phyloP scores from a whole-genome alignment of 2,329 filamentous ascomycete species.

The Biscogniauxia mediterranea region DNA sequence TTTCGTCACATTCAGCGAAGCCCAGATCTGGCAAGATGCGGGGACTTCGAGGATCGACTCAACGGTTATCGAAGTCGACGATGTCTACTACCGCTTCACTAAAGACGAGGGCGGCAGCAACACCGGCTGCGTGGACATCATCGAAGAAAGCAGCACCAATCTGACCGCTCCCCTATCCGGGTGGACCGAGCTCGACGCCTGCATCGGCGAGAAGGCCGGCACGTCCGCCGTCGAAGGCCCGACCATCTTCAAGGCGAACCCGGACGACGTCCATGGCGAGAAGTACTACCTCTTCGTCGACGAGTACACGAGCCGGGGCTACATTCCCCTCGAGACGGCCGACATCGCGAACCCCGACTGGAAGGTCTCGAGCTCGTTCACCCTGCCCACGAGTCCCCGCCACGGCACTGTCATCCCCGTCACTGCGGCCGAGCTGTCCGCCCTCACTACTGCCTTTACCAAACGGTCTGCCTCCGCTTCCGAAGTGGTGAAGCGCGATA shows the following conservation, averaged over 20 bases:
- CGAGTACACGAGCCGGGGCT: conserved; percentile 50
- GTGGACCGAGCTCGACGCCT: conserved; percentile 46
- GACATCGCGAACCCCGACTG: conserved; percentile 49
- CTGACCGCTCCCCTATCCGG: conserved; percentile 40
- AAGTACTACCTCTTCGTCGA: conserved; percentile 57
- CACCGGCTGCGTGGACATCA: conserved; percentile 54
- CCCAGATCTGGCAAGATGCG: conserved; percentile 51
- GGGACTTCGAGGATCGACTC: conserved; percentile 52
- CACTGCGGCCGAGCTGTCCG: conserved; percentile 44
- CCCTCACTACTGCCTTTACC: conserved; percentile 27
- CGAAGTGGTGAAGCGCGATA: conserved; percentile 20
- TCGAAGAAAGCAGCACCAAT: conserved; percentile 46
- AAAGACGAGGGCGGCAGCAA: conserved; percentile 50
- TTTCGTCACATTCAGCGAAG: conserved; percentile 48
- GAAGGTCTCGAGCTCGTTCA: conserved; percentile 45
- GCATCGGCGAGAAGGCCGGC: conserved; percentile 51
- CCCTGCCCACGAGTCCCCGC: conserved; percentile 47
- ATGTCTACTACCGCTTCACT: conserved; percentile 51
- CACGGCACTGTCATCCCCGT: conserved; percentile 54
- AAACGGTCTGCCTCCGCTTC: not conserved
- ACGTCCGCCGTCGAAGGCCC: conserved; percentile 50
- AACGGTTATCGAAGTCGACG: conserved; percentile 44
- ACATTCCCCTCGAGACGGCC: conserved; percentile 51
- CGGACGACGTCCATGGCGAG: conserved; percentile 47
- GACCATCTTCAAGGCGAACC: conserved; percentile 50